These are phyloP conservation scores for Plasmodium sp. DNA, from an alignment of 169 alveolate species.

Conservation along the genomic window DNA sequence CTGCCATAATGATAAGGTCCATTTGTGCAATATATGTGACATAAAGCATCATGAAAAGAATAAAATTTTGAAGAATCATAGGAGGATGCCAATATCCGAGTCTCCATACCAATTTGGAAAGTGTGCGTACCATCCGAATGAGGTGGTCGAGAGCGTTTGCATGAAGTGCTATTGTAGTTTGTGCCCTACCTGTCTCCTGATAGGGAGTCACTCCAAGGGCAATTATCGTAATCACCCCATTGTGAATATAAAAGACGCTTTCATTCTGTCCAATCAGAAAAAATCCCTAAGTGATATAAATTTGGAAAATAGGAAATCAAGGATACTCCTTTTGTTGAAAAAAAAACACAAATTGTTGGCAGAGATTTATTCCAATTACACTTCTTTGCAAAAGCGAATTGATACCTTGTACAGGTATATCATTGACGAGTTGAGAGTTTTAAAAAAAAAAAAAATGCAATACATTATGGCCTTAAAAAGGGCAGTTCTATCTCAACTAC, in stretches of 20 bases:
- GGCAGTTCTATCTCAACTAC: constrained; percentile 86
- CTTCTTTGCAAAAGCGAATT: constrained; percentile 85
- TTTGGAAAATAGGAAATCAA: constrained; percentile 80
- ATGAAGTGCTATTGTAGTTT: constrained; percentile 88
- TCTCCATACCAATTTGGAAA: constrained; percentile 92
- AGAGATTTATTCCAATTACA: constrained; percentile 88
- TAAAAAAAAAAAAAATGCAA: constrained; percentile 83
- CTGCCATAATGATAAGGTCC: constrained; percentile 81
- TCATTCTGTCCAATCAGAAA: constrained; percentile 83
- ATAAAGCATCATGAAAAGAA: constrained; percentile 87
- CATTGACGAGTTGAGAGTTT: constrained; percentile 81
- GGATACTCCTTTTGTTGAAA: constrained; percentile 79
- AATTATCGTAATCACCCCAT: constrained; percentile 89
- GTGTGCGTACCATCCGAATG: constrained; percentile 91
- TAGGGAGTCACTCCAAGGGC: constrained; percentile 90
- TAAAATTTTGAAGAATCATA: constrained; percentile 88
- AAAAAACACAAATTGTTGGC: constrained; percentile 86
- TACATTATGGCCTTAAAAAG: constrained; percentile 88
- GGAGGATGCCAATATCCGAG: constrained; percentile 88
- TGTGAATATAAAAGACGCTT: constrained; percentile 91
- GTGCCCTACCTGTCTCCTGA: constrained; percentile 89
- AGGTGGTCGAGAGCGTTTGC: constrained; percentile 90
- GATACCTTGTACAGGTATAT: constrained; percentile 84
- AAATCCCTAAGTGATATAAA: constrained; percentile 84
- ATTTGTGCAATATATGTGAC: constrained; percentile 91